A percentile compares a stretch with the other conserved stretches of the same genome.
phyloP scores from a whole-genome alignment of 2,329 filamentous ascomycete genomes.

The Teratosphaeria zuluensis region DNA sequence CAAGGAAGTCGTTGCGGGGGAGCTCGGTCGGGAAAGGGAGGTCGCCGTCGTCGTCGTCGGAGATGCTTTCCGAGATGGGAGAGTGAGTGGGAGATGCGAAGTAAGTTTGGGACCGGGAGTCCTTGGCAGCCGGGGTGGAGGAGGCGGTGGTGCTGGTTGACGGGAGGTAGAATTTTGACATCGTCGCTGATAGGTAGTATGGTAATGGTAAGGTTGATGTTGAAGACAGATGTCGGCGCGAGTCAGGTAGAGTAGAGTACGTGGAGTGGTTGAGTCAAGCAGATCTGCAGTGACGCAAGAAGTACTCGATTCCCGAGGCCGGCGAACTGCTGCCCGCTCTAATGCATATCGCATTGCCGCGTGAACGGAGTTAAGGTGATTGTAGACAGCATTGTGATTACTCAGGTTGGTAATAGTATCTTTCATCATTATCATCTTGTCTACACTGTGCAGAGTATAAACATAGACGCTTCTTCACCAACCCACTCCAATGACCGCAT shows the following conservation, averaged over 20 bases:
- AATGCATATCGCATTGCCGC: too few relatives aligned
- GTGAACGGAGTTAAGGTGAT: too few relatives aligned
- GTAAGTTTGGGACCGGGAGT: not conserved
- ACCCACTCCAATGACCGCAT: not conserved
- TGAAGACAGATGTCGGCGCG: not conserved
- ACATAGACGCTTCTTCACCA: too few relatives aligned
- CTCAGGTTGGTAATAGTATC: too few relatives aligned
- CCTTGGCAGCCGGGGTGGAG: not conserved
- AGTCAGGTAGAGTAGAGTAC: not conserved
- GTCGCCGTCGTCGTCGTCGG: not conserved
- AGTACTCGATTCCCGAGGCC: not conserved
- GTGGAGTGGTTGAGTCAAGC: not conserved
- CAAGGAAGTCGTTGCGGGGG: constrained; percentile 71
- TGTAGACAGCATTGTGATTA: too few relatives aligned
- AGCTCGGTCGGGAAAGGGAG: constrained; percentile 1
- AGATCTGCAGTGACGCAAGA: not conserved
- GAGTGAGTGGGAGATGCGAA: not conserved
- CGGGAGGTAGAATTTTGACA: constrained; percentile 1
- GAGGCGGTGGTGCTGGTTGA: not conserved
- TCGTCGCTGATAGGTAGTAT: not conserved
- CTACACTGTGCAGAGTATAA: too few relatives aligned
- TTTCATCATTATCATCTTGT: too few relatives aligned
- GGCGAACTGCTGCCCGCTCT: too few relatives aligned
- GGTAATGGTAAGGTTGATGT: not conserved
- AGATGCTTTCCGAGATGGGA: not conserved